Conservation (phyloP, 192 early-diverging fungal genomes). For the Phlyctochytrium bullatum region DNA sequence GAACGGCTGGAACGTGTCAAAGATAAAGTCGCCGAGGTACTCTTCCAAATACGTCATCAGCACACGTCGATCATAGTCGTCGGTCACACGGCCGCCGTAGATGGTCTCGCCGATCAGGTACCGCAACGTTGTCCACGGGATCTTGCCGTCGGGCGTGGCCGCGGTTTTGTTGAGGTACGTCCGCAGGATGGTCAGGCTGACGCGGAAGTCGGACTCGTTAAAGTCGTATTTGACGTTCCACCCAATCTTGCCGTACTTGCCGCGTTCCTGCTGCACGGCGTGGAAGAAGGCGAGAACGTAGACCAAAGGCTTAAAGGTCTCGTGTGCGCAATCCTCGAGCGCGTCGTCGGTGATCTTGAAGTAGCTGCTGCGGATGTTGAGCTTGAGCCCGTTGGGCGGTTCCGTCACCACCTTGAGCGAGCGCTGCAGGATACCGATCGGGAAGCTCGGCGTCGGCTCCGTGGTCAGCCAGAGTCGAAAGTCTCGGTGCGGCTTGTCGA, state of each 20-base stretch:
- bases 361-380: conserved; percentile 58
- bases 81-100: conserved; percentile 63
- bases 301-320: conserved; percentile 53
- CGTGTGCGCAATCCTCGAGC: conserved; percentile 53
- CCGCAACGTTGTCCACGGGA: conserved; percentile 63
- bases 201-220: conserved; percentile 64
- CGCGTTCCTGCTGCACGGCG: conserved; percentile 61
- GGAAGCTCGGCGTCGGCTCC: conserved; percentile 55
- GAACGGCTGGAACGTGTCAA: conserved; percentile 63
- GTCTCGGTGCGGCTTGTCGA: conserved; percentile 60
- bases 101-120: conserved; percentile 65
- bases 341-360: conserved; percentile 56
- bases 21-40: conserved; percentile 62
- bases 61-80: conserved; percentile 61
- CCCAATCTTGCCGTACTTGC: conserved; percentile 63
- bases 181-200: conserved; percentile 49
- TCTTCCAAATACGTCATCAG: conserved; percentile 64
- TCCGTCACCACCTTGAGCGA: conserved; percentile 66
- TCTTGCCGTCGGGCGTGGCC: conserved; percentile 46
- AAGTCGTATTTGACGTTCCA: conserved; percentile 68
- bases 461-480: conserved; percentile 63
- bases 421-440: conserved; percentile 60
- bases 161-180: conserved; percentile 63
- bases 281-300: conserved; percentile 64
- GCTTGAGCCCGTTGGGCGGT: conserved; percentile 59